Conservation (phyloP, 495 filamentous ascomycete genomes). For the Cairneyella variabilis region DNA sequence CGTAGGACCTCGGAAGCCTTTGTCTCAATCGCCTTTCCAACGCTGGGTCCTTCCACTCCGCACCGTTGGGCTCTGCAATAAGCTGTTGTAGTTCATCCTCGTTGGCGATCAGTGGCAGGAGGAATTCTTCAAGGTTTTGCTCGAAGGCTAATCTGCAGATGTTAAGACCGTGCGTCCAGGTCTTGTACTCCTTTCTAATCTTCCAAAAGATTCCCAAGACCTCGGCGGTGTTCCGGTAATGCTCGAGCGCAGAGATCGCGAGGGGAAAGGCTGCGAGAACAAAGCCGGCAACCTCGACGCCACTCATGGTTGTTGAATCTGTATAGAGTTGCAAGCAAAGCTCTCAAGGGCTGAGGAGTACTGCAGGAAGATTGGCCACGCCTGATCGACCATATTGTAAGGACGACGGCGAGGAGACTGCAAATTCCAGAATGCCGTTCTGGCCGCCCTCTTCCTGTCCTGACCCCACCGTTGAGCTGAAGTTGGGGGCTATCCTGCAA, state of each 20-base stretch:
- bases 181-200: background rate
- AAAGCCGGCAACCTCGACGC: background rate
- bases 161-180: too few species aligned
- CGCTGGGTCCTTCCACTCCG: constrained; percentile 12
- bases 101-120: constrained; percentile 28
- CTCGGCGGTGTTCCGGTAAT: background rate
- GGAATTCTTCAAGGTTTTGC: constrained; percentile 26
- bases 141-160: too few species aligned
- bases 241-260: background rate
- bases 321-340: background rate
- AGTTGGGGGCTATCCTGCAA: too few species aligned
- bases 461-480: too few species aligned
- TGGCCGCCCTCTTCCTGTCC: too few species aligned
- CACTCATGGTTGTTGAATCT: background rate
- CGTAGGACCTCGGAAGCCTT: constrained; percentile 16
- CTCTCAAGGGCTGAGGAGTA: background rate
- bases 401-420: too few species aligned
- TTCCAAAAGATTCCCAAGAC: background rate
- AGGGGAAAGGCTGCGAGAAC: background rate
- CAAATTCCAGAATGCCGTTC: too few species aligned
- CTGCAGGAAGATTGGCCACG: background rate
- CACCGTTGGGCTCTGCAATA: constrained; percentile 2
- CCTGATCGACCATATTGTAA: background rate
- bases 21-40: constrained; percentile 3
- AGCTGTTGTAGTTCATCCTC: constrained; percentile 18